A percentile compares a stretch with the other conserved stretches of the same genome.
These are phyloP conservation scores for Cadophora malorum DNA, from an alignment of 2,329 filamentous ascomycete species.

Conservation along the genomic window DNA sequence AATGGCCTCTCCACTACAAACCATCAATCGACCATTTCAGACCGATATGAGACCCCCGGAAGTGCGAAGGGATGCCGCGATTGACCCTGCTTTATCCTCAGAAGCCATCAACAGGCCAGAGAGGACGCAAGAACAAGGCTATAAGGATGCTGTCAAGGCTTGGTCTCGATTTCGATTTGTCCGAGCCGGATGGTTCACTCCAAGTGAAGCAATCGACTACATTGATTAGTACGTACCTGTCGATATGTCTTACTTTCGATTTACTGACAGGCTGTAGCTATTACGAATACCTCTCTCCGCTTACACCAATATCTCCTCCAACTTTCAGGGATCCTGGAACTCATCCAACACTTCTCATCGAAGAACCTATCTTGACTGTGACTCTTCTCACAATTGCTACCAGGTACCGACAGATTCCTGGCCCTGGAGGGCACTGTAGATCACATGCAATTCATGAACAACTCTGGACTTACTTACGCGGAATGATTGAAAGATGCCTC, in stretches of 20 bases:
- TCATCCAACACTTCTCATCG: constrained; percentile 79
- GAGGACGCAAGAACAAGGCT: constrained; percentile 57
- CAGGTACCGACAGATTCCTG: constrained; percentile 80
- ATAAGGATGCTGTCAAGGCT: constrained; percentile 76
- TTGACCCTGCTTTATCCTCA: constrained; percentile 42
- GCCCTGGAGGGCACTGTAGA: constrained; percentile 80
- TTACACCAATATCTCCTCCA: constrained; percentile 92
- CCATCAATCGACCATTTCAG: constrained; percentile 35
- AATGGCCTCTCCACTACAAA: constrained; percentile 33
- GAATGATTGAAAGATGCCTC: constrained; percentile 93
- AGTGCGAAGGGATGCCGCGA: constrained; percentile 34
- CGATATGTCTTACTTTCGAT: neutral
- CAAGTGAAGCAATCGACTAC: constrained; percentile 90
- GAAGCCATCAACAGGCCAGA: constrained; percentile 27
- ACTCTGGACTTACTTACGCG: constrained; percentile 90
- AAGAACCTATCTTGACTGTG: constrained; percentile 92
- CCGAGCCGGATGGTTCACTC: constrained; percentile 95
- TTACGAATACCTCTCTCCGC: constrained; percentile 86
- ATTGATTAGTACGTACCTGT: constrained; percentile 77
- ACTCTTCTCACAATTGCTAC: constrained; percentile 92
- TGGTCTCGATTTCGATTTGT: constrained; percentile 95
- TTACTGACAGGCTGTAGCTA: constrained; percentile 62
- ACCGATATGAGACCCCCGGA: constrained; percentile 35
- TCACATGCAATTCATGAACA: constrained; percentile 94
- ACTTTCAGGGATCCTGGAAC: constrained; percentile 85